phyloP scores from a whole-genome alignment of 108 stramenopile species.

The Skeletonema potamos region DNA sequence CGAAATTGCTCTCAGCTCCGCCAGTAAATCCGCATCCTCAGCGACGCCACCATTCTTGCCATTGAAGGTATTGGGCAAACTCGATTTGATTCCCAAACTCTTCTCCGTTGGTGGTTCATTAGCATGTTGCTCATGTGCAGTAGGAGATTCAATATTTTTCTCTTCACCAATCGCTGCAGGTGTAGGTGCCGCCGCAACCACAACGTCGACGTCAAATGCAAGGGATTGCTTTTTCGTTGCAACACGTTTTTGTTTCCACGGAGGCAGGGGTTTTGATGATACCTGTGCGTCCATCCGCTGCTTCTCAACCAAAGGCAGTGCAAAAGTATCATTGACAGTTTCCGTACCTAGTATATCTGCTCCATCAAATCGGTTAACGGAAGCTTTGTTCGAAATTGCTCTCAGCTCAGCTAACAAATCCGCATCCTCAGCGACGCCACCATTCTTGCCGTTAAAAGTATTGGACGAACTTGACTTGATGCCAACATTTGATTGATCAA shows the following conservation, averaged over 20 bases:
- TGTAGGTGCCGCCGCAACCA: neutral
- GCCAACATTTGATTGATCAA: neutral
- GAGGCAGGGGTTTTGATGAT: neutral
- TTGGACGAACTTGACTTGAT: neutral
- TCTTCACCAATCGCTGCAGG: neutral
- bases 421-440: slow-evolving; percentile 71
- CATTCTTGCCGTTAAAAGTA: slow-evolving; percentile 56
- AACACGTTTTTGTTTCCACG: neutral
- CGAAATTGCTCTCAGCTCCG: slow-evolving; percentile 58
- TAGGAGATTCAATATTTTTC: slow-evolving; percentile 35
- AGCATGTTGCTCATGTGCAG: slow-evolving; percentile 49
- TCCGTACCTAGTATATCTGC: neutral
- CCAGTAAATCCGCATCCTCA: slow-evolving; percentile 61
- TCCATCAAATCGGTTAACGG: slow-evolving; percentile 25
- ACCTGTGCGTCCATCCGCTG: neutral
- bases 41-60: slow-evolving; percentile 79
- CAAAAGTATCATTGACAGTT: neutral
- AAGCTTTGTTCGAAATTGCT: slow-evolving; percentile 51
- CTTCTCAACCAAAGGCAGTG: neutral
- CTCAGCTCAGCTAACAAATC: slow-evolving; percentile 55
- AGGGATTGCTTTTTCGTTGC: neutral
- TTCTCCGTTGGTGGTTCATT: slow-evolving; percentile 15
- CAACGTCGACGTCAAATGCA: neutral
- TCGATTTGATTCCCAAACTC: slow-evolving; percentile 35
- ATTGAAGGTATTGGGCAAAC: slow-evolving; percentile 54